Percentiles rank a stretch among this genome's conserved stretches.
These are phyloP conservation scores for Nematocida sp. DNA, from an alignment of 371 early-diverging fungal species.

Conservation along the genomic window DNA sequence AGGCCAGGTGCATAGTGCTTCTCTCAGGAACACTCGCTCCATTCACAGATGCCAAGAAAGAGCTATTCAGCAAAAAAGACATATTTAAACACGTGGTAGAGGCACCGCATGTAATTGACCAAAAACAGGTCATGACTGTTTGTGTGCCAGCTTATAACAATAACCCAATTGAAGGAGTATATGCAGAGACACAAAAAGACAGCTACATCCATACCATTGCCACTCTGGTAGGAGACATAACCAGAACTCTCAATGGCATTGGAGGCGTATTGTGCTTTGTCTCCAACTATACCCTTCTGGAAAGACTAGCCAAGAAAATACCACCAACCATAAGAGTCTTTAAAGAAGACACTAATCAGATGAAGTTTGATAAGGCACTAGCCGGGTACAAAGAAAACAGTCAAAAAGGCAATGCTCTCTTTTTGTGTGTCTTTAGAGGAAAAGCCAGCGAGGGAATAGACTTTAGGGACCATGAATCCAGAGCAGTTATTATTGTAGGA, in stretches of 20 bases:
- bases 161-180: slow-evolving; percentile 64
- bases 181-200: slow-evolving; percentile 64
- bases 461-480: slow-evolving; percentile 75
- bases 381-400: slow-evolving; percentile 60
- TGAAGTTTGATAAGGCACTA: slow-evolving; percentile 67
- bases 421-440: slow-evolving; percentile 71
- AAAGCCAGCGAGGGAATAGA: slow-evolving; percentile 87
- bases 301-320: slow-evolving; percentile 62
- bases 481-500: slow-evolving; percentile 79
- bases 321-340: slow-evolving; percentile 5
- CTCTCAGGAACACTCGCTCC: slow-evolving; percentile 78
- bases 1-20: slow-evolving; percentile 69
- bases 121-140: slow-evolving; percentile 4
- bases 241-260: background rate
- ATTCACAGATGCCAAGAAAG: slow-evolving; percentile 68
- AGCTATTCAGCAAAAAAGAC: slow-evolving; percentile 50
- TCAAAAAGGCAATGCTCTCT: slow-evolving; percentile 65
- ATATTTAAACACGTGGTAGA: slow-evolving; percentile 17
- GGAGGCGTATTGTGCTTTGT: slow-evolving; percentile 60
- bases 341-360: slow-evolving; percentile 47
- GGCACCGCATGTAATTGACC: slow-evolving; percentile 4
- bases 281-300: slow-evolving; percentile 66
- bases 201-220: slow-evolving; percentile 71
- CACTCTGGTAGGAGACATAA: slow-evolving; percentile 60
- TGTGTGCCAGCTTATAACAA: background rate